These are phyloP conservation scores for Elaeis guineensis DNA, from an alignment of 176 grass and related monocot genomes.

Conservation along the genomic window DNA sequence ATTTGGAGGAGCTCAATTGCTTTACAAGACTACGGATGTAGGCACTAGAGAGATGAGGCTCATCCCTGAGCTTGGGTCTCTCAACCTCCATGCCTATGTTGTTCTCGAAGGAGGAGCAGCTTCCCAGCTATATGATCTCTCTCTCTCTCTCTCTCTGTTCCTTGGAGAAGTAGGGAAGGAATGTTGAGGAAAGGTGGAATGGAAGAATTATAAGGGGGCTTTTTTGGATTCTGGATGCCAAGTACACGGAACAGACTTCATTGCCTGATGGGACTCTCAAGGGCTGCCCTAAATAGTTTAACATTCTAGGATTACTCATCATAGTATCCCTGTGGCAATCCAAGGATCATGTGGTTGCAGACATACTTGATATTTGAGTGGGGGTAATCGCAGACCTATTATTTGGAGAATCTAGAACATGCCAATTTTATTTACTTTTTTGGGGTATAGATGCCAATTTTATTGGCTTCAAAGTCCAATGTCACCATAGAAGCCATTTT, in stretches of 20 bases:
- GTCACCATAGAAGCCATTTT: no score
- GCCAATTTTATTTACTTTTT: no score
- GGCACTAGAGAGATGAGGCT: conserved; percentile 73
- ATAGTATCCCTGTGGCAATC: background rate
- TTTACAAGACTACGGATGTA: conserved; percentile 91
- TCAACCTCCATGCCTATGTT: conserved; percentile 10
- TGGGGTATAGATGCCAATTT: no score
- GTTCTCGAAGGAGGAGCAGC: background rate
- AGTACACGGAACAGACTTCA: background rate
- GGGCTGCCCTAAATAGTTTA: conserved; percentile 6
- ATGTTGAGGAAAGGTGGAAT: background rate
- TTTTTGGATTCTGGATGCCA: conserved; percentile 3
- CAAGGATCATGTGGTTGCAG: no score
- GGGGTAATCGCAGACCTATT: no score
- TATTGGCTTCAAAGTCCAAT: no score
- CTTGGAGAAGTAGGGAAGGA: conserved; percentile 8
- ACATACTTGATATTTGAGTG: no score
- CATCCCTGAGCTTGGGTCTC: conserved; percentile 19
- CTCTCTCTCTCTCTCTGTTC: conserved; percentile 26
- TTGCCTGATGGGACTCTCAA: background rate
- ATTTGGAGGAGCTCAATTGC: conserved; percentile 76
- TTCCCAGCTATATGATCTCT: conserved; percentile 29
- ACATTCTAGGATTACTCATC: background rate
- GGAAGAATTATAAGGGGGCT: conserved; percentile 6
- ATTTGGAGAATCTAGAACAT: no score